Evolutionary conservation across 345 rosid genomes (phyloP), one percentile per base, ranked within the genome.

Genomic region (Populus nigra): DNA sequence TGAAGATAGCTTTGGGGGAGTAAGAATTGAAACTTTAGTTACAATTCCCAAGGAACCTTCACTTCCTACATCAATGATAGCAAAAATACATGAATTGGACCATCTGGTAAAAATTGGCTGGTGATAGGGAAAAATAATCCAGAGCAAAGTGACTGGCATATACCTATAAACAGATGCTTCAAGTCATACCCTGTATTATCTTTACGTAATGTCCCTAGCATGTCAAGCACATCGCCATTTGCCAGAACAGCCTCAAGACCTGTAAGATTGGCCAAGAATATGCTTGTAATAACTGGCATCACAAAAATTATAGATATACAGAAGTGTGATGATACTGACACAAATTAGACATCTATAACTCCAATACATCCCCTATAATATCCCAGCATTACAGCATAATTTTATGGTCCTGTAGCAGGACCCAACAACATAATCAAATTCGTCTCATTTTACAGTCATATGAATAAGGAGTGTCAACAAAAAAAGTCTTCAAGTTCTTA

Each of bases 1-100:
- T 22, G 97, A 89, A 71, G 98, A 86, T 75, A 93, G 74, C 84
- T 91, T 93, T 45, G 93, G 88, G 74, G 94, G 99, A 49, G 97
- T 92, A 68, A 90, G 90, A 77, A 93, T 87, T 55, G 99, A 96
- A 78, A 93, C 93, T 88, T 93, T 96, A 38, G 99, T 96, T 68
- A 96, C 92, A 82, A 96, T 86, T 71, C 98, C 98, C 86, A 96
- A 82, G 76, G 99, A 93, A 79, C 98, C 98, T 86, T 96, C 99
- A 86, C 98, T 89, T 78, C 98, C 98, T 92, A 79, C 81, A 84
- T 25, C 63, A 63, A 38, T 33, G 27, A 77, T 49, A 72, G 73
- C 36, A 82, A 43, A 62, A 29, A 79, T 72, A 36, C 67, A 67
- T 29, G 62, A 53, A 61, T 49, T 77, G 47, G 36, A 33, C 22